Percentiles rank a stretch among this genome's conserved stretches.
phyloP scores from a whole-genome alignment of 2,329 filamentous ascomycete genomes.

The Didymella glomerata region DNA sequence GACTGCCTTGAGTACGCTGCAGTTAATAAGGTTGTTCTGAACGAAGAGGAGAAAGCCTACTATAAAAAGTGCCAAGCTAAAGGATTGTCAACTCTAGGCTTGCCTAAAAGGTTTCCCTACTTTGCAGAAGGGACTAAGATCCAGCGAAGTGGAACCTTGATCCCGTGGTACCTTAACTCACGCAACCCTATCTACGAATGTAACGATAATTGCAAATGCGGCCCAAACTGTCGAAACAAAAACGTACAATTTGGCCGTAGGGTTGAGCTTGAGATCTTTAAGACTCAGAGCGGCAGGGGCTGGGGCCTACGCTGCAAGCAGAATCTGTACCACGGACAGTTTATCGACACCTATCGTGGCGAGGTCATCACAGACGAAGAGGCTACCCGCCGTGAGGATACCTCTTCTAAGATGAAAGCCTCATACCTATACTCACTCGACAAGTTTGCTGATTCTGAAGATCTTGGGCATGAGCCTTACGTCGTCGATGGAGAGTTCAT shows the following conservation, averaged over 20 bases:
- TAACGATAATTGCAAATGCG: conserved; percentile 74
- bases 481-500: conserved; percentile 74
- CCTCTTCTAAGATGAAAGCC: conserved; percentile 69
- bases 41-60: conserved; percentile 32
- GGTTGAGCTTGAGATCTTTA: conserved; percentile 78
- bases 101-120: conserved; percentile 70
- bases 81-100: conserved; percentile 42
- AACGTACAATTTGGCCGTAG: conserved; percentile 78
- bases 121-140: conserved; percentile 47
- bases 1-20: conserved; percentile 72
- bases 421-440: conserved; percentile 83
- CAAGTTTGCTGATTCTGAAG: conserved; percentile 74
- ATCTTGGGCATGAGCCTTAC: conserved; percentile 56
- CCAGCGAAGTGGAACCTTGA: conserved; percentile 42
- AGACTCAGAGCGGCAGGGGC: conserved; percentile 71
- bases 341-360: conserved; percentile 81
- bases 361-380: conserved; percentile 62
- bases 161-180: conserved; percentile 54
- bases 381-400: conserved; percentile 69
- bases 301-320: conserved; percentile 77
- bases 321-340: conserved; percentile 74
- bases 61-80: conserved; percentile 31
- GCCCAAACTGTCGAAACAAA: conserved; percentile 71
- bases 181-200: conserved; percentile 77
- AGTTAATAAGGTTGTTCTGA: conserved; percentile 53